Base-by-base conservation (phyloP, 192 early-diverging fungal species). In the Nowakowskiella sp. region DNA sequence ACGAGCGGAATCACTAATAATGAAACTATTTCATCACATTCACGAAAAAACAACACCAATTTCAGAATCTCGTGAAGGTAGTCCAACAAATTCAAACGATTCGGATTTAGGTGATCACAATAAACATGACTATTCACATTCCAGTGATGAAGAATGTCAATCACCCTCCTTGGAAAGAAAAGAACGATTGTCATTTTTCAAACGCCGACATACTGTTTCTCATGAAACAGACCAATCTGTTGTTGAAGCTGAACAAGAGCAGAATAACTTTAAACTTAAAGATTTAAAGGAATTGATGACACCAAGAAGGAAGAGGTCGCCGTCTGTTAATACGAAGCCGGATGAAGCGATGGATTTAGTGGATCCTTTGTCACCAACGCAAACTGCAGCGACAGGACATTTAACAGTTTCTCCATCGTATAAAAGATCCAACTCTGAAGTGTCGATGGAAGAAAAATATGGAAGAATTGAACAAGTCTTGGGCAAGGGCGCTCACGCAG, bases 401-500 rank as follows among this genome's bases (percentile, higher is more conserved):
- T 39, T n/a, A 13, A 13, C n/a, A 39, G 36, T 39, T n/a, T 13
- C 13, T 39, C 36, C 13, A n/a, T 39, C 36, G n/a, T 13, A 39
- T 39, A 39, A 13, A 13, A 39, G 71, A 1, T 51, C 53, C 22
- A 45, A 23, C 2, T 70, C 68, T 26, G 73, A 72, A 31, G 33
- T 59, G 0, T 70, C 72, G 8, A 26, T 76, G 31, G 60, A 57
- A 4, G 72, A 78, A 51, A 80, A 80, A 60, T 77, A 80, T 42
- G 77, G 77, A 1, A 42, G 44, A n/a, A 54, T 53, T 10, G 60
- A 67, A 3, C 54, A 62, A 28, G 57, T 73, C 1, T 46, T 77
- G 34, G 77, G 77, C 0, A 61, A 66, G 42, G 77, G 77, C 4
- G 77, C 77, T 1, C 65, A 61, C 47, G 73, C 77, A 1, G 66